These are phyloP conservation scores for Termitomyces bulborhizus DNA, from an alignment of 768 basidiomycete genomes.

Conservation along the genomic window DNA sequence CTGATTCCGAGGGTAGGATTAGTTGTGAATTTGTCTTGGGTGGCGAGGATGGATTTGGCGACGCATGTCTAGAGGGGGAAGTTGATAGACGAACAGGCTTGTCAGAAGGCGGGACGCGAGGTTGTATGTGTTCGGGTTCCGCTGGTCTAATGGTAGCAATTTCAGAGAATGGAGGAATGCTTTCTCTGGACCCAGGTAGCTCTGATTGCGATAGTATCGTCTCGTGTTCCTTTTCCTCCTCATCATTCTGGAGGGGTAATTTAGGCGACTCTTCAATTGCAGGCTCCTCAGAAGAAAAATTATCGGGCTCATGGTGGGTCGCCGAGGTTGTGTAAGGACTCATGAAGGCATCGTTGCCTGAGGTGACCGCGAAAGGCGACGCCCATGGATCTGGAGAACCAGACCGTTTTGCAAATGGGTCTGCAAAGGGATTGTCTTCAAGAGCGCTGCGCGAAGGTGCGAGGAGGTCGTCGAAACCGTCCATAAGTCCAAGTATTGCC, in stretches of 20 bases:
- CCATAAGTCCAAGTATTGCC: constrained; percentile 35
- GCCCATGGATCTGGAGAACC: constrained; percentile 76
- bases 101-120: constrained; percentile 12
- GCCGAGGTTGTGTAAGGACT: constrained; percentile 22
- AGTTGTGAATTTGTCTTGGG: constrained; percentile 15
- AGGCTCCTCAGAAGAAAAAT: constrained; percentile 17
- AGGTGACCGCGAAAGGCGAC: constrained; percentile 40
- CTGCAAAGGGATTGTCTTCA: constrained; percentile 74
- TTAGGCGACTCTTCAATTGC: constrained; percentile 28
- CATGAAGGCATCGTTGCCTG: constrained; percentile 18
- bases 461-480: constrained; percentile 74
- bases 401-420: constrained; percentile 65
- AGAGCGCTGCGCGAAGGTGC: constrained; percentile 51
- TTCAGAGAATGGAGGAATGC: constrained; percentile 37
- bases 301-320: constrained; percentile 18
- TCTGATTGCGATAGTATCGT: constrained; percentile 21
- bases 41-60: constrained; percentile 15
- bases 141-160: constrained; percentile 36
- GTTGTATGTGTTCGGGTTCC: constrained; percentile 24
- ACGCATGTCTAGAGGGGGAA: constrained; percentile 1
- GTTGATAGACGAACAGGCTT: constrained; percentile 7
- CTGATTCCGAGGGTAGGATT: constrained; percentile 21
- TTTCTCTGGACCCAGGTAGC: constrained; percentile 52
- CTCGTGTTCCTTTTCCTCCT: constrained; percentile 28
- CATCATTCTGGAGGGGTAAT: constrained; percentile 18